Evolutionary conservation across 2,329 filamentous ascomycete species (phyloP).

Genomic region (Penicillium expansum): DNA sequence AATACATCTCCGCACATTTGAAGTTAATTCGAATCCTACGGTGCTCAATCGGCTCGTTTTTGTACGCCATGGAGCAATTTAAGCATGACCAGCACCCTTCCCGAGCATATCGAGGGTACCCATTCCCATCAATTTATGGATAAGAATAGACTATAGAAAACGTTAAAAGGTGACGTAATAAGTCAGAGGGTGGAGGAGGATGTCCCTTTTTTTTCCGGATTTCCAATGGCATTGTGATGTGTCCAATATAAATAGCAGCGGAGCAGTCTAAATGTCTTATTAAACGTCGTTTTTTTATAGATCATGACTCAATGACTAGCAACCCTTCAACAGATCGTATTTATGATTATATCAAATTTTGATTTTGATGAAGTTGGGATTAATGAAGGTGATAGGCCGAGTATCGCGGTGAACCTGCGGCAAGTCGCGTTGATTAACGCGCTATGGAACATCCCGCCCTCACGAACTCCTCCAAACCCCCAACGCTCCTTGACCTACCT

Average conservation of each 20-base stretch:
- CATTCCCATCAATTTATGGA: slow-evolving; percentile 26
- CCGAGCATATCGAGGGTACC: slow-evolving; percentile 14
- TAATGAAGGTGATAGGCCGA: neutral
- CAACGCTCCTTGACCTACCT: neutral
- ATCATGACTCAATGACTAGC: neutral
- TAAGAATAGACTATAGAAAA: no score
- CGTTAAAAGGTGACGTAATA: no score
- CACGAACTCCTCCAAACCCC: neutral
- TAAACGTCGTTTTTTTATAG: no score
- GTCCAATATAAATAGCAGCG: neutral
- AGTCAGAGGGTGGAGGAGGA: no score
- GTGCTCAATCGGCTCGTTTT: neutral
- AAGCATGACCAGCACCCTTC: slow-evolving; percentile 14
- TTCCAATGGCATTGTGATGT: neutral
- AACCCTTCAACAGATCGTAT: neutral
- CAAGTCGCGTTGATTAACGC: slow-evolving; percentile 14
- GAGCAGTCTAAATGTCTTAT: no score
- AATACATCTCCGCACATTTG: neutral
- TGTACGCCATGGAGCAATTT: neutral
- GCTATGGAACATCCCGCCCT: slow-evolving; percentile 7
- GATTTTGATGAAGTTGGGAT: neutral
- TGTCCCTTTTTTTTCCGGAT: no score
- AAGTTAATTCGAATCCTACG: neutral
- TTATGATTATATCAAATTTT: neutral
- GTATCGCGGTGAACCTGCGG: neutral